Conservation (phyloP, 805 yeast species). For the Candida nonsorbophila region DNA sequence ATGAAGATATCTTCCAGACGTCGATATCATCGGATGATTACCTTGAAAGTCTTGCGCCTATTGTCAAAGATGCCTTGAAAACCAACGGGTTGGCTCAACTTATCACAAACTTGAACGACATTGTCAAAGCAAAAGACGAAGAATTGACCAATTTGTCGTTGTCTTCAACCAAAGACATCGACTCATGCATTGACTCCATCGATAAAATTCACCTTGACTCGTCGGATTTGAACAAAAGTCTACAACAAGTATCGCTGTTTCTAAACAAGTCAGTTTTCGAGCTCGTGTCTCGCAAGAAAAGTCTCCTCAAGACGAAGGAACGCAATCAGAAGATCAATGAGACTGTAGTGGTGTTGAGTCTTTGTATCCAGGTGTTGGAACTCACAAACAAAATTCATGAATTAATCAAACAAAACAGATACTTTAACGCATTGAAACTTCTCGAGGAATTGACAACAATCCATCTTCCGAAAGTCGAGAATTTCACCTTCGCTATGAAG, state of each 20-base stretch:
- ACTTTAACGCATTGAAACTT: conserved; percentile 81
- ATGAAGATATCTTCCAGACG: conserved; percentile 39
- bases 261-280: conserved; percentile 62
- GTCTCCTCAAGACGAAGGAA: conserved; percentile 55
- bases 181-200: conserved; percentile 57
- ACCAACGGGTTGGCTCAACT: conserved; percentile 52
- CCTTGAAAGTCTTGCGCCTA: conserved; percentile 74
- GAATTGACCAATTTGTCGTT: conserved; percentile 62
- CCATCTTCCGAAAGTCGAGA: conserved; percentile 64
- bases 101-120: conserved; percentile 48
- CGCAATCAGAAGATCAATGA: conserved; percentile 64
- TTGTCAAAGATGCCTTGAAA: conserved; percentile 58
- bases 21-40: conserved; percentile 60
- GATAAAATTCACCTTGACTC: conserved; percentile 57
- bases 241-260: conserved; percentile 50
- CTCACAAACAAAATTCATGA: conserved; percentile 83
- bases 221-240: conserved; percentile 47
- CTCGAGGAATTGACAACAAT: conserved; percentile 68
- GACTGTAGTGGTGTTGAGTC: conserved; percentile 61
- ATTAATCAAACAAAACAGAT: conserved; percentile 65
- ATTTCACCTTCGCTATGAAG: conserved; percentile 69
- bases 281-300: conserved; percentile 57
- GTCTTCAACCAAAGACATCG: conserved; percentile 51
- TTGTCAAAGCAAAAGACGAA: conserved; percentile 55
- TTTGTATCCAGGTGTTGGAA: conserved; percentile 78